These are phyloP conservation scores for Lichtheimia corymbifera DNA, from an alignment of 371 early-diverging fungal genomes.

Conservation along the genomic window DNA sequence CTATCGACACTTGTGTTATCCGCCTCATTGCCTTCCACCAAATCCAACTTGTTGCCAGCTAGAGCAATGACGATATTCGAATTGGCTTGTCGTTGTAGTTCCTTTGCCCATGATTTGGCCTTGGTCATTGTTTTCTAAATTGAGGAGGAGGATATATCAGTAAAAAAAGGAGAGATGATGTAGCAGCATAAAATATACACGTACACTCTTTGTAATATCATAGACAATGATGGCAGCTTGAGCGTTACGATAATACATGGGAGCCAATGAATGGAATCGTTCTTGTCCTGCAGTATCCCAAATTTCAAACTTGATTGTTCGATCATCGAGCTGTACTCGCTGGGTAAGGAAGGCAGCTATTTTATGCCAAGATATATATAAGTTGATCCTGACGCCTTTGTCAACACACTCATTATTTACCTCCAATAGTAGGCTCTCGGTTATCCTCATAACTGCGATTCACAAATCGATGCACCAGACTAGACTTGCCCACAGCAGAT, in stretches of 20 bases:
- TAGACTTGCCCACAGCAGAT: constrained; percentile 87
- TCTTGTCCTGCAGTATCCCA: constrained; percentile 97
- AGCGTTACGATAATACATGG: constrained; percentile 98
- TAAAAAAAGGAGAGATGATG: background rate
- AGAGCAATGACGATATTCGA: constrained; percentile 95
- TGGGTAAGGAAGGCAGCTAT: constrained; percentile 83
- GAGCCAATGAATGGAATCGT: constrained; percentile 93
- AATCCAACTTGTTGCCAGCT: constrained; percentile 95
- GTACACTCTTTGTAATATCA: constrained; percentile 88
- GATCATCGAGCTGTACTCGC: constrained; percentile 66
- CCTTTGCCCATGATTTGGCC: constrained; percentile 99
- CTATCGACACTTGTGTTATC: constrained; percentile 32
- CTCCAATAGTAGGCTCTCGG: constrained; percentile 97
- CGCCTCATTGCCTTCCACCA: constrained; percentile 52
- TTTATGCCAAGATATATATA: background rate
- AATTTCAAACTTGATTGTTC: constrained; percentile 81
- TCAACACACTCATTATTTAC: constrained; percentile 30
- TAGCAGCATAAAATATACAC: background rate
- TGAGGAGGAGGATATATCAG: background rate
- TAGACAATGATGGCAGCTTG: constrained; percentile 96
- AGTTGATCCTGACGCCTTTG: background rate
- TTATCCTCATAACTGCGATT: constrained; percentile 94
- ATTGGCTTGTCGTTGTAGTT: constrained; percentile 94
- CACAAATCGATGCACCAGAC: constrained; percentile 84
- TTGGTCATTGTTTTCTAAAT: constrained; percentile 87